phyloP scores from a whole-genome alignment of 2,329 filamentous ascomycete species.

The Ophiocordyceps sinensis region DNA sequence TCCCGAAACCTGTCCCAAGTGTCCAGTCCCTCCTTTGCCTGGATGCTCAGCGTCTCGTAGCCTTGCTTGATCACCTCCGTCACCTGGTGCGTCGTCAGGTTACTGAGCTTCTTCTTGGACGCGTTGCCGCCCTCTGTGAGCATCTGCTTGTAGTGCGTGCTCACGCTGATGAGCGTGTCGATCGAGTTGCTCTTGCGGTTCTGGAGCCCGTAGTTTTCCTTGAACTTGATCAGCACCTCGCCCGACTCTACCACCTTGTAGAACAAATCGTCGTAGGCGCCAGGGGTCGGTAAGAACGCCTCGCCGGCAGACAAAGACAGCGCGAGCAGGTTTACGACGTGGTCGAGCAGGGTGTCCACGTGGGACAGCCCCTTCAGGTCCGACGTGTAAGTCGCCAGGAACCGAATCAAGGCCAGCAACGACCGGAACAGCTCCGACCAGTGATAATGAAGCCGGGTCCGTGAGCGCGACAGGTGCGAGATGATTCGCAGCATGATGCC shows the following conservation, averaged over 20 bases:
- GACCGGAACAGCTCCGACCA: conserved; percentile 94
- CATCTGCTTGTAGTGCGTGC: conserved; percentile 73
- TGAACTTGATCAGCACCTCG: conserved; percentile 68
- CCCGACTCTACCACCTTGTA: conserved; percentile 95
- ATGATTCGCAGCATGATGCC: conserved; percentile 72
- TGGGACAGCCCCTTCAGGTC: conserved; percentile 58
- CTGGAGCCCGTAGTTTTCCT: conserved; percentile 54
- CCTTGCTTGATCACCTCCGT: conserved; percentile 88
- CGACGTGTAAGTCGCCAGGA: conserved; percentile 71
- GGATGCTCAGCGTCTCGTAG: conserved; percentile 87
- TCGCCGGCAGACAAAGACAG: conserved; percentile 78
- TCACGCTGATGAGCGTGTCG: conserved; percentile 69
- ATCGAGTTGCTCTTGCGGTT: conserved; percentile 55
- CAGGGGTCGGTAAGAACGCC: conserved; percentile 74
- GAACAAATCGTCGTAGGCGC: conserved; percentile 90
- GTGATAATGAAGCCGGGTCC: conserved; percentile 74
- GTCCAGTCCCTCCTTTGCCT: conserved; percentile 74
- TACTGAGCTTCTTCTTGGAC: conserved; percentile 36
- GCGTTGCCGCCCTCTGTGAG: conserved; percentile 41
- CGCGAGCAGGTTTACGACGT: conserved; percentile 69
- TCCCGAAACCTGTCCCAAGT: conserved; percentile 79
- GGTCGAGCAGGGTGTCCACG: conserved; percentile 60
- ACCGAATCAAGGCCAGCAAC: conserved; percentile 74
- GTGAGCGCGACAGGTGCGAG: conserved; percentile 68
- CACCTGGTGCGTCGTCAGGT: conserved; percentile 71